Base-by-base conservation (phyloP, 805 yeast genomes). In the Spathaspora sp. region DNA sequence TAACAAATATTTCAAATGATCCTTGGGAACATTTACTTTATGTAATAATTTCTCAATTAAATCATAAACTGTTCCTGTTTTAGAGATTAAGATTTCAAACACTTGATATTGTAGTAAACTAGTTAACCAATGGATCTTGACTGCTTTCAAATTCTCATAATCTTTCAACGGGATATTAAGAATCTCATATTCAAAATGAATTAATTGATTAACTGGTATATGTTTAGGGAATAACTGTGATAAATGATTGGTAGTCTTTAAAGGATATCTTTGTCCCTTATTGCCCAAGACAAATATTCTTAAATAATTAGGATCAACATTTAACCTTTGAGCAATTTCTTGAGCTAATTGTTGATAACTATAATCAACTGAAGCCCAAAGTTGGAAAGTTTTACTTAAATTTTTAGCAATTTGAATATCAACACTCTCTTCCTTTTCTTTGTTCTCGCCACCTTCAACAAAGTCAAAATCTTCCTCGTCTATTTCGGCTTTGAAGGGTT, bases 111-210 rank as follows among this genome's bases (percentile, higher is more conserved):
- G 87, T 46, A 87, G 76, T 45, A 89, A 78, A 44, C 82, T 82
- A 1, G 85, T 81, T 42, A 92, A 72, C 93, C 96, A 90, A 49
- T 77, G 76, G 18, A 93, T 73, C 49, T 77, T 81, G 42, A 92
- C 68, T 4, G 82, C 67, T 52, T 81, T 81, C 83, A 89, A 79
- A 55, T 79, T 83, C 66, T 94, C 99, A 60, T 86, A 79, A 55
- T 90, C 96, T 35, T 73, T 77, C 49, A 93, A 71, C 1, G 92
- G 82, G 44, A 91, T 83, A 45, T 83, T 87, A 60, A 94, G 75
- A 1, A 86, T 68, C 61, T 93, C 97, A 64, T 87, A 93, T 57
- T 85, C 85, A 52, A 93, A 79, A 18, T 62, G 60, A 14, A 69
- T 66, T 3, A 71, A 63, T 43, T 76, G 78, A 7, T 78, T 70